Base-by-base conservation (phyloP, 2,329 filamentous ascomycete genomes). In the Aspergillus sp. region DNA sequence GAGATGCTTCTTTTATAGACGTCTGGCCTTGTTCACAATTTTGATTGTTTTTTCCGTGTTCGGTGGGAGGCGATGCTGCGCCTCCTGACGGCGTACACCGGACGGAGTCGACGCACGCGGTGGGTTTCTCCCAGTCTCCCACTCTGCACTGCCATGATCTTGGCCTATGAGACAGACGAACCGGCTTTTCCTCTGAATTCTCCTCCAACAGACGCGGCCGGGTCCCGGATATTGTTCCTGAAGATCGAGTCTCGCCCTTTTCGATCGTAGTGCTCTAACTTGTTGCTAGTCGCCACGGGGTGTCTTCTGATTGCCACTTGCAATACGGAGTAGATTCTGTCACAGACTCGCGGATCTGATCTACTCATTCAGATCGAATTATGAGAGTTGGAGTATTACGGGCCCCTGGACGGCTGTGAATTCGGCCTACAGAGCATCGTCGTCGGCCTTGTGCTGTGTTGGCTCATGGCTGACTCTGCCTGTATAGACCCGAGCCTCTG, bases 121-220 rank as follows among this genome's bases (percentile, higher is more conserved):
- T 35, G 58, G 46, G 41, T 48, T 47, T 37, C n/a, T 14, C 23
- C 9, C 43, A 47, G 43, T 37, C n/a, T 14, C 23, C 9, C 43
- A 47, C 17, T 21, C 37, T 55, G 59, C 59, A 62, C 59, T 59
- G 59, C 59, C 59, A 46, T 59, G 27, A 46, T 59, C 48, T 46
- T 41, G 19, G 47, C 41, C 33, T 46, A 31, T 45, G 54, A 46
- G 23, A 39, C 39, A 19, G n/a, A 33, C 31, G 7, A 33, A 11
- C 19, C 25, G 15, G 11, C 37, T 39, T 41, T 23, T 31, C 27
- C 15, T 43, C 44, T 43, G 17, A 19, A 48, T 37, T 52, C 43
- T 46, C 52, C 48, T 14, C 35, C 37, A 48, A 17, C 23, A 12
- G 19, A 49, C 35, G 51, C 50, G 43, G 47, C 40, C 52, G 35